Conservation (phyloP, 169 alveolate genomes). For the Plasmodium berghei region DNA sequence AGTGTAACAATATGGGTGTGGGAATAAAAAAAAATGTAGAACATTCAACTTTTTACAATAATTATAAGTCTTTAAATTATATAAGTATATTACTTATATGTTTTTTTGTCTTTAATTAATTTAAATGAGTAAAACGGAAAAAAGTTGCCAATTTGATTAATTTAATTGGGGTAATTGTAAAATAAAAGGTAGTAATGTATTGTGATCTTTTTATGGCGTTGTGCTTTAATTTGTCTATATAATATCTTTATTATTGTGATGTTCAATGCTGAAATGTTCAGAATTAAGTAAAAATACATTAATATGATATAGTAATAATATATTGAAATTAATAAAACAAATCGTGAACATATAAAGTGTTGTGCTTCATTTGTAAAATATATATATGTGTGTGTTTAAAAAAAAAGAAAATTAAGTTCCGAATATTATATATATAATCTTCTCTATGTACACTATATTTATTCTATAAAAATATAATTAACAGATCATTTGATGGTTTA, state of each 20-base stretch:
- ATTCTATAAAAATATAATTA: too few relatives aligned
- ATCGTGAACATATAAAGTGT: too few relatives aligned
- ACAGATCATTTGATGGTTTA: too few relatives aligned
- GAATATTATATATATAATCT: too few relatives aligned
- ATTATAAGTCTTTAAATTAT: constrained; percentile 21
- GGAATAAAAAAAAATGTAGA: neutral
- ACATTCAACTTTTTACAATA: neutral
- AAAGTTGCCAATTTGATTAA: constrained; percentile 5
- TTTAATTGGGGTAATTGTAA: constrained; percentile 42
- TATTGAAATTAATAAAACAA: neutral
- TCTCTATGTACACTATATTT: too few relatives aligned
- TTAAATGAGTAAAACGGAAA: constrained; percentile 7
- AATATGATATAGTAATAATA: constrained; percentile 2
- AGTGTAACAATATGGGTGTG: neutral
- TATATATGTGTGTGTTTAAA: too few relatives aligned
- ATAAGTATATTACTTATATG: constrained; percentile 5
- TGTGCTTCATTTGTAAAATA: too few relatives aligned
- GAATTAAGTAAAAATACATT: constrained; percentile 12
- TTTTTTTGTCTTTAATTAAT: constrained; percentile 7
- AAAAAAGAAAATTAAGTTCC: too few relatives aligned
- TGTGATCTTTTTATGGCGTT: constrained; percentile 9
- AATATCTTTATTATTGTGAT: neutral
- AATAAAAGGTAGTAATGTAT: constrained; percentile 16
- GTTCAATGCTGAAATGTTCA: neutral
- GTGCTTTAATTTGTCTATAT: constrained; percentile 8